A percentile compares a stretch with the other conserved stretches of the same genome.
Conservation (phyloP, 106 monocot species). For the Alisma plantagoaquatica region DNA sequence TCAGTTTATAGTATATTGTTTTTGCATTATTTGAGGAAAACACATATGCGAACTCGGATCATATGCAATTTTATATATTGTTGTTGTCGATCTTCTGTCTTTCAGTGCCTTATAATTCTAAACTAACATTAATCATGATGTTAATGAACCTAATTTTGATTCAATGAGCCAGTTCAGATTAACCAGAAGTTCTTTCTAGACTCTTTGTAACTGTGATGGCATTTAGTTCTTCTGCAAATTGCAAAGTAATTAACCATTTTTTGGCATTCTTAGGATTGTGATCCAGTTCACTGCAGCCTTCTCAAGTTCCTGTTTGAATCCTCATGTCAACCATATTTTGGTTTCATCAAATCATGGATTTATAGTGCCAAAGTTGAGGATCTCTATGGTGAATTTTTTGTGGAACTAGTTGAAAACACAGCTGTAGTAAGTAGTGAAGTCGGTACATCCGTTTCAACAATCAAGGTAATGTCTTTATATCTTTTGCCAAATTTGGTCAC, state of each 20-base stretch:
- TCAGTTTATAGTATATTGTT: too few species aligned
- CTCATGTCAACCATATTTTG: conserved; percentile 77
- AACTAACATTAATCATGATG: too few species aligned
- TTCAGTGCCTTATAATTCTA: too few species aligned
- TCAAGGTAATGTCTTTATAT: conserved; percentile 42
- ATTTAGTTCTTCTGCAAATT: not conserved
- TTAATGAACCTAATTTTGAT: too few species aligned
- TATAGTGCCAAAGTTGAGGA: conserved; percentile 67
- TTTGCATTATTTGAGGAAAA: too few species aligned
- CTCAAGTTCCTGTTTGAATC: conserved; percentile 70
- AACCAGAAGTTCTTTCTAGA: too few species aligned
- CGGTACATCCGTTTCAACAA: conserved; percentile 10
- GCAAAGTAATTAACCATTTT: not conserved
- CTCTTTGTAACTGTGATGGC: too few species aligned
- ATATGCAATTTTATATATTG: too few species aligned
- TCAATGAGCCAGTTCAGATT: too few species aligned
- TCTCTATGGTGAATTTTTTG: conserved; percentile 72
- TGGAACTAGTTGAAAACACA: conserved; percentile 18
- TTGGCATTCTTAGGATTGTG: conserved; percentile 57
- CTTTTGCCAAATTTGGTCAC: too few species aligned
- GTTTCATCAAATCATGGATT: conserved; percentile 87
- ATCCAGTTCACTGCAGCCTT: conserved; percentile 56
- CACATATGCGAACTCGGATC: too few species aligned
- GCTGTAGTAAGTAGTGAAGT: conserved; percentile 5
- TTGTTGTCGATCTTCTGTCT: too few species aligned